A percentile compares a stretch with the other conserved stretches of the same genome.
phyloP scores from a whole-genome alignment of 371 early-diverging fungal genomes.

The Haplosporangium sp. region DNA sequence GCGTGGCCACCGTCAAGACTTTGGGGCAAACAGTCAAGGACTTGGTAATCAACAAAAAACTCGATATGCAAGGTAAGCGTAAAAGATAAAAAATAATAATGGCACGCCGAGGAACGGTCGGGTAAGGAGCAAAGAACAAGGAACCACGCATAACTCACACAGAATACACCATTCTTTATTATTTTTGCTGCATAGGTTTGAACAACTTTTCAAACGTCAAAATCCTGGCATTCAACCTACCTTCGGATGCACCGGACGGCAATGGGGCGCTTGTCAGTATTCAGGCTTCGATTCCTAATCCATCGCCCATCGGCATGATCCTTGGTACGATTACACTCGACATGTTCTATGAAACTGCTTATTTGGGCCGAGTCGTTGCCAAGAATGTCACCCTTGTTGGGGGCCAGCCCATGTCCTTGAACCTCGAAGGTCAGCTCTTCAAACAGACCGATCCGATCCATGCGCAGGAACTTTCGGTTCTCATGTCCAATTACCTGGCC shows the following conservation, averaged over 20 bases:
- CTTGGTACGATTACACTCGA: slow-evolving; percentile 67
- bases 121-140: not conserved
- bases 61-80: slow-evolving; percentile 41
- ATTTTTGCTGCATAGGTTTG: slow-evolving; percentile 15
- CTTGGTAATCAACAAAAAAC: slow-evolving; percentile 38
- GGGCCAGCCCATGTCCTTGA: slow-evolving; percentile 60
- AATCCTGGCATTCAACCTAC: slow-evolving; percentile 65
- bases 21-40: slow-evolving; percentile 56
- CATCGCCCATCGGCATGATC: slow-evolving; percentile 70
- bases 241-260: slow-evolving; percentile 61
- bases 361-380: slow-evolving; percentile 63
- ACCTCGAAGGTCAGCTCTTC: slow-evolving; percentile 62
- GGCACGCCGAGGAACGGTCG: not conserved
- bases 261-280: slow-evolving; percentile 36
- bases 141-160: not conserved
- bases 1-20: slow-evolving; percentile 66
- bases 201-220: slow-evolving; percentile 64
- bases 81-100: not conserved
- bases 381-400: slow-evolving; percentile 58
- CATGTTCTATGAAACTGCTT: slow-evolving; percentile 63
- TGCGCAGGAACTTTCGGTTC: slow-evolving; percentile 58
- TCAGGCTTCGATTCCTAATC: slow-evolving; percentile 62
- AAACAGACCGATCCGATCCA: slow-evolving; percentile 58
- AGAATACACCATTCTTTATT: too few species aligned
- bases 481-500: slow-evolving; percentile 67